Evolutionary conservation across 495 filamentous ascomycete genomes (phyloP).

Genomic region (Aspergillus cavernicola): DNA sequence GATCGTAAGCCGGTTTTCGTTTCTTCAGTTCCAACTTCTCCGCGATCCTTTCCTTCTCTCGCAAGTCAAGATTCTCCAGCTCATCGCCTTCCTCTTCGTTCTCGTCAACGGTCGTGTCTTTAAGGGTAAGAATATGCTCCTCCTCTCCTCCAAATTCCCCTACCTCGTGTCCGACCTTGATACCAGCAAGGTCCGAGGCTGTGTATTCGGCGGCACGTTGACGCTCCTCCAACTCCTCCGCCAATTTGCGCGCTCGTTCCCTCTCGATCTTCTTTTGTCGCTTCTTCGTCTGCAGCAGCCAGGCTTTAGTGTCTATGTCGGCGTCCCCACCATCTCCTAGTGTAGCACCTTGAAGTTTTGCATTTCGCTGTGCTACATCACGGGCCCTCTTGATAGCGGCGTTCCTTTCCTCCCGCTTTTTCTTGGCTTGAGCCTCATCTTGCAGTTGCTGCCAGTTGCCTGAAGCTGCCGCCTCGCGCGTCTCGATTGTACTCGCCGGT

Average conservation of each 20-base stretch:
- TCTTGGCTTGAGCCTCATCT: slow-evolving; percentile 61
- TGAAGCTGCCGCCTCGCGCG: slow-evolving; percentile 70
- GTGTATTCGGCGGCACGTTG: slow-evolving; percentile 62
- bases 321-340: slow-evolving; percentile 65
- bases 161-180: slow-evolving; percentile 86
- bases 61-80: slow-evolving; percentile 76
- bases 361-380: slow-evolving; percentile 71
- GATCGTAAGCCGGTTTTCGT: slow-evolving; percentile 86
- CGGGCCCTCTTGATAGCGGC: slow-evolving; percentile 84
- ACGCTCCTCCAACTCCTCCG: slow-evolving; percentile 69
- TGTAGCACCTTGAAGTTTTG: slow-evolving; percentile 73
- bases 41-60: slow-evolving; percentile 70
- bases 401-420: slow-evolving; percentile 69
- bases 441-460: slow-evolving; percentile 69
- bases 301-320: slow-evolving; percentile 72
- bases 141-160: slow-evolving; percentile 69
- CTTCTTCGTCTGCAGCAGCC: slow-evolving; percentile 86
- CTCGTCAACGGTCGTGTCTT: slow-evolving; percentile 80
- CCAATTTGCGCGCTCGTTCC: slow-evolving; percentile 63
- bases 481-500: slow-evolving; percentile 70
- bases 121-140: slow-evolving; percentile 85
- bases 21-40: slow-evolving; percentile 85
- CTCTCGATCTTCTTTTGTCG: slow-evolving; percentile 84
- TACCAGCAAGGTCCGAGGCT: slow-evolving; percentile 76
- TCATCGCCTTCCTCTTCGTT: slow-evolving; percentile 91